These are phyloP conservation scores for Lactifluus subvellereus DNA, from an alignment of 768 basidiomycete genomes.

Conservation along the genomic window DNA sequence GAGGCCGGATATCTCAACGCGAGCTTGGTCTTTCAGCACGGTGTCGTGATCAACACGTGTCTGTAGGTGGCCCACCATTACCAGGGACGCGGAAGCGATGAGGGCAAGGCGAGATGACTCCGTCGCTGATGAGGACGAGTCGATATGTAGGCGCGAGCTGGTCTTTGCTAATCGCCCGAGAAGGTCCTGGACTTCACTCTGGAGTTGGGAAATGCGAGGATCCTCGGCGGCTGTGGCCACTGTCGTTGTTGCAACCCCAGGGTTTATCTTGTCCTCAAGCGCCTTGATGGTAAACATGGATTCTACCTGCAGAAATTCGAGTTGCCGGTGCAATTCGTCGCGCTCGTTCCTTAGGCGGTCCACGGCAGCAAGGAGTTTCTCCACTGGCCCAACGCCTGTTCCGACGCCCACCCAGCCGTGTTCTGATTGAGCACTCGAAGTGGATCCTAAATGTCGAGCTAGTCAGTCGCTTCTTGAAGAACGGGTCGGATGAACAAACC, in stretches of 20 bases:
- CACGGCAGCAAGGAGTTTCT: constrained; percentile 54
- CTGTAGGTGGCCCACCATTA: constrained; percentile 26
- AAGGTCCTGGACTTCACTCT: constrained; percentile 18
- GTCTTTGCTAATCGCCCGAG: constrained; percentile 11
- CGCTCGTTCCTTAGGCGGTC: constrained; percentile 65
- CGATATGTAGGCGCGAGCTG: constrained; percentile 22
- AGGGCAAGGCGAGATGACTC: constrained; percentile 12
- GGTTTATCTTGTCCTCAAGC: constrained; percentile 45
- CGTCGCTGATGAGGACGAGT: neutral
- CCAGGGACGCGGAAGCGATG: constrained; percentile 16
- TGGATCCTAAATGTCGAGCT: neutral
- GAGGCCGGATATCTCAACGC: constrained; percentile 9
- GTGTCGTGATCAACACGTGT: constrained; percentile 5
- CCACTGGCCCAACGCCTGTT: constrained; percentile 35
- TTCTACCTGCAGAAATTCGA: constrained; percentile 66
- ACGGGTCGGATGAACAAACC: neutral
- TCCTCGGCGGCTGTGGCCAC: constrained; percentile 9
- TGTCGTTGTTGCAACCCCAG: constrained; percentile 23
- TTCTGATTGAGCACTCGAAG: neutral
- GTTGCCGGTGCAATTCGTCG: constrained; percentile 52
- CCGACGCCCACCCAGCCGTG: neutral
- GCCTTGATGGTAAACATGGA: constrained; percentile 58
- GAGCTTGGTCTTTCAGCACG: neutral
- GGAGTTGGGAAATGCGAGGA: constrained; percentile 18
- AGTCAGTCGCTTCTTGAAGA: neutral